phyloP scores from a whole-genome alignment of 2,329 filamentous ascomycete genomes.

The Raffaelea albimanens region DNA sequence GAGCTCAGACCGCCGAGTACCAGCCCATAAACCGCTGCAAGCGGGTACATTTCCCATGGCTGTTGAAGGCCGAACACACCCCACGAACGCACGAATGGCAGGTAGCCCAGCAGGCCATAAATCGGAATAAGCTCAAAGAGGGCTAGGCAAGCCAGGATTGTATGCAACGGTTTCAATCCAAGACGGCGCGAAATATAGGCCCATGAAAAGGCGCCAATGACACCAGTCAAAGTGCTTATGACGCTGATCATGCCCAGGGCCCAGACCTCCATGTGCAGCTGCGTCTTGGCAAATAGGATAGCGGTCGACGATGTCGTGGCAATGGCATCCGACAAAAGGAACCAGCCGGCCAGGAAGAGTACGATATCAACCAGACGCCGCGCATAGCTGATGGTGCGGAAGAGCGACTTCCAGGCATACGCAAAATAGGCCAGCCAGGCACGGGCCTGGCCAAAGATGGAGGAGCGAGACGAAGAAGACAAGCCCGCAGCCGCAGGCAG shows the following conservation, averaged over 20 bases:
- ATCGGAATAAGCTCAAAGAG: constrained; percentile 89
- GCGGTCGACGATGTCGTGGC: constrained; percentile 92
- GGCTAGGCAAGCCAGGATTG: constrained; percentile 82
- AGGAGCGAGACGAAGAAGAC: constrained; percentile 16
- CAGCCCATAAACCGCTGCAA: constrained; percentile 85
- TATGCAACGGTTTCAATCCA: constrained; percentile 68
- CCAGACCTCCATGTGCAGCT: constrained; percentile 80
- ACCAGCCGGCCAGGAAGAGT: constrained; percentile 82
- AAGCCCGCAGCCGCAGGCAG: constrained; percentile 33
- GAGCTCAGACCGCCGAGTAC: constrained; percentile 87
- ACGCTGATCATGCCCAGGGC: constrained; percentile 89
- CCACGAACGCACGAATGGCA: constrained; percentile 65
- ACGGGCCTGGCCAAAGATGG: constrained; percentile 13
- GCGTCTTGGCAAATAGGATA: constrained; percentile 90
- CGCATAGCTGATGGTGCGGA: constrained; percentile 68
- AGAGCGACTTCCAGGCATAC: constrained; percentile 81
- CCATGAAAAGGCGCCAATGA: constrained; percentile 87
- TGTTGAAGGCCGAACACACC: constrained; percentile 82
- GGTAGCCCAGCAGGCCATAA: constrained; percentile 81
- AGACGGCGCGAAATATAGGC: constrained; percentile 63
- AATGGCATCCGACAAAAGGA: constrained; percentile 86
- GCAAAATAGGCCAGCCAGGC: constrained; percentile 49
- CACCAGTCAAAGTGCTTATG: constrained; percentile 74
- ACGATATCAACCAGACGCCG: constrained; percentile 62
- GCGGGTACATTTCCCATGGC: constrained; percentile 92